Conservation (phyloP, 2,329 filamentous ascomycete genomes). For the Fusarium avenaceum region DNA sequence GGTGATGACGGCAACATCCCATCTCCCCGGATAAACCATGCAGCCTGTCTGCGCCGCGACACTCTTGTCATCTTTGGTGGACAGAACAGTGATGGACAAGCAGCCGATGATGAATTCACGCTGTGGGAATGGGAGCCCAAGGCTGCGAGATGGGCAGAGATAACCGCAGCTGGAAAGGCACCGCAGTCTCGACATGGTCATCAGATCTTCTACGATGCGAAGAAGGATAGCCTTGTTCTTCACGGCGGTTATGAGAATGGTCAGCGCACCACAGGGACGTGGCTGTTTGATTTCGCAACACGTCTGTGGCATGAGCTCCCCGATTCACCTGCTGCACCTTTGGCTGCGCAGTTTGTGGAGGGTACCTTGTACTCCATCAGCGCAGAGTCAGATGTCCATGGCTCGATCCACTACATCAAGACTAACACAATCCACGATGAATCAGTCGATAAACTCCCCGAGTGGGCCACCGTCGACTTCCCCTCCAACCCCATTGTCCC, state of each 20-base stretch:
- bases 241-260: constrained; percentile 29
- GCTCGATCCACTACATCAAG: constrained; percentile 33
- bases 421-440: constrained; percentile 19
- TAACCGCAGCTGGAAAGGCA: constrained; percentile 23
- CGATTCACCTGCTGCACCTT: constrained; percentile 11
- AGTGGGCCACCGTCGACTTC: constrained; percentile 35
- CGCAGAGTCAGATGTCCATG: constrained; percentile 30
- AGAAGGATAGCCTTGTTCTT: constrained; percentile 32
- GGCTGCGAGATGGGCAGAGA: constrained; percentile 17
- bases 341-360: constrained; percentile 33
- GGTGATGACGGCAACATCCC: constrained; percentile 21
- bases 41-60: constrained; percentile 27
- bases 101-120: constrained; percentile 27
- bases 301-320: constrained; percentile 30
- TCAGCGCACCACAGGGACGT: constrained; percentile 19
- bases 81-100: constrained; percentile 3
- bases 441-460: not conserved
- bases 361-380: constrained; percentile 38
- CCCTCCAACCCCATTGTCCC: constrained; percentile 33
- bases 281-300: constrained; percentile 38
- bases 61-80: constrained; percentile 36
- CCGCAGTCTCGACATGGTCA: constrained; percentile 20
- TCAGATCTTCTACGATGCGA: constrained; percentile 31
- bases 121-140: constrained; percentile 40
- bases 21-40: constrained; percentile 18